Base-by-base conservation (phyloP, 192 early-diverging fungal species). In the Allomyces arbusculus region DNA sequence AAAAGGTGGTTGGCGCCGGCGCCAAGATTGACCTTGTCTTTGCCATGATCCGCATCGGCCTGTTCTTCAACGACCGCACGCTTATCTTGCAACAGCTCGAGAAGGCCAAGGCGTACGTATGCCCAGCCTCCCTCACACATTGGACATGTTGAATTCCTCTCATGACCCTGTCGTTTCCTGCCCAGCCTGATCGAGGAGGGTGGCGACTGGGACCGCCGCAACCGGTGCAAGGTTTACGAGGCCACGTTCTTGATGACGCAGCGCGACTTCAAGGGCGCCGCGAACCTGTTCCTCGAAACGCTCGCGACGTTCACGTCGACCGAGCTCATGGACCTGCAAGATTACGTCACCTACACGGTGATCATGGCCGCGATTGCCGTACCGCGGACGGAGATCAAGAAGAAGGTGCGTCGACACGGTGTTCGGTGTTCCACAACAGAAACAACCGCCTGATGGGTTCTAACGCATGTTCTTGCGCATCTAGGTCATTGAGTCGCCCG, bases 151-250 rank as follows among this genome's bases (percentile, higher is more conserved):
- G 26, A 24, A 24, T 24, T n/a, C 10, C 61, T 45, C 67, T 71
- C 33, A 40, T 7, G 33, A 63, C n/a, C 65, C 58, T 20, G 28
- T 50, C 45, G 24, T 11, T 44, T 23, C 64, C 66, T 64, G 1
- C 26, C 10, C 67, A 91, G 88, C 43, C 80, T 99, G 72, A 92
- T 97, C 68, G 89, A 99, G 72, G 90, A 96, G 78, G 93, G 95
- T 62, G 96, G 96, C 24, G 96, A 99, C 76, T 99, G 96, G 96
- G 96, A 99, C 80, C 84, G 96, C 61, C 84, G 96, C 67, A 99
- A 99, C 79, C 84, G 96, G 62, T 82, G 96, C 61, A 97, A 97
- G 79, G 92, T 91, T 4, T 91, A 97, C 69, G 90, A 97, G 72
- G 94, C 91, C 63, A 79, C 93, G 44, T 92, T 91, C 79, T 76